These are phyloP conservation scores for Echeveria elegans DNA, from an alignment of 164 flowering plant genomes.

Conservation along the genomic window DNA sequence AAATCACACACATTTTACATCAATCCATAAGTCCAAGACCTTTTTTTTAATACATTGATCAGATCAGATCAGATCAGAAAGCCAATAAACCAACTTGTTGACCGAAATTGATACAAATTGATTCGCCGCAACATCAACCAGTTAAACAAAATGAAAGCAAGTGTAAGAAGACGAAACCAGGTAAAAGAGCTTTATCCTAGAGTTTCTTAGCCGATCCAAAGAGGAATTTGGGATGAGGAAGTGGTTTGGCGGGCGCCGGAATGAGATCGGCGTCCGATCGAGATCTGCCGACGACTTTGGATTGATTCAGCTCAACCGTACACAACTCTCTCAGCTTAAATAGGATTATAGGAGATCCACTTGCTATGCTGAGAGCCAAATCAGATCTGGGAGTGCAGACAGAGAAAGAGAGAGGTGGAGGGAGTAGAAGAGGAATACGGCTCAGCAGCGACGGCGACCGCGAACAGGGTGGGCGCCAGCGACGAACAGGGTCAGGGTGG, in stretches of 20 bases:
- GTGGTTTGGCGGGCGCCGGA: neutral
- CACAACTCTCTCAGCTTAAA: too few relatives aligned
- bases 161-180: constrained; percentile 40
- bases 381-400: too few relatives aligned
- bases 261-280: neutral
- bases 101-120: neutral
- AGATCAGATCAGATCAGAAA: too few relatives aligned
- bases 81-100: neutral
- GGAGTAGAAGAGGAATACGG: too few relatives aligned
- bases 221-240: neutral
- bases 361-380: too few relatives aligned
- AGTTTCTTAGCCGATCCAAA: constrained; percentile 34
- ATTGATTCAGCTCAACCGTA: neutral
- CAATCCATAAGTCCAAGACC: too few relatives aligned
- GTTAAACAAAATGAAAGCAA: constrained; percentile 3
- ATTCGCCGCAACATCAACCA: constrained; percentile 5
- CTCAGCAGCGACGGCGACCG: too few relatives aligned
- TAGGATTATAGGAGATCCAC: too few relatives aligned
- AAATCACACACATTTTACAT: neutral
- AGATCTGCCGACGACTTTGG: neutral
- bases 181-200: constrained; percentile 64
- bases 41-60: neutral
- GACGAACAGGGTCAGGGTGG: too few relatives aligned
- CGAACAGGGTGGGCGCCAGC: too few relatives aligned
- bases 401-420: too few relatives aligned